Evolutionary conservation across 768 basidiomycete species (phyloP), one percentile per base, ranked within the genome.

Genomic region (Tulasnella sp.): DNA sequence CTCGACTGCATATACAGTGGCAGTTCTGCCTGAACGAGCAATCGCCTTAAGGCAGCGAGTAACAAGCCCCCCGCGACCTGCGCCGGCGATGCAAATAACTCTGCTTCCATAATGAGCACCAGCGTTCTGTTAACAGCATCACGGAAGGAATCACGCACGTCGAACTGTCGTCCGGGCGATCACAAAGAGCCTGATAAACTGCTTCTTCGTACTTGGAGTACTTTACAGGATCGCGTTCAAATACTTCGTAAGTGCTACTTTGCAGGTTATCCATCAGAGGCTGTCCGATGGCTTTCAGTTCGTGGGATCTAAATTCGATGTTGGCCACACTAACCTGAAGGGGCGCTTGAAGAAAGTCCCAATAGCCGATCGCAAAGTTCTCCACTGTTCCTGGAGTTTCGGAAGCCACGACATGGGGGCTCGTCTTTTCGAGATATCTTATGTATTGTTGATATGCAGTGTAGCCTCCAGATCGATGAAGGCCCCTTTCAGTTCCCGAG

Each of bases 191-290:
- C 19, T 36, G 77, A 45, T 79, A 79, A 22, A 80, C 73, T 12
- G 79, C 81, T 87, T 97, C 93, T 85, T 99, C 97, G 82, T 99
- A 99, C 80, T 94, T 91, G 75, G 87, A 83, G 82, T 99, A 99
- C 83, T 99, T 99, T 77, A 99, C 91, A 3, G 97, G 97, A 84
- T 99, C 97, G 82, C 95, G 90, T 81, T 99, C 97, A 81, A 99
- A 99, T 2, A 94, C 95, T 81, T 99, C 95, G 83, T 99, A 99
- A 14, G 96, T 98, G 79, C 91, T 88, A 80, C 94, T 96, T 81
- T 93, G 94, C 75, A 99, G 84, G 83, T 99, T 96, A 81, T 99
- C 97, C 96, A 97, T 97, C 80, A 99, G 83, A 31, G 97, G 97
- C 93, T 96, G 79, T 70, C 67, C 12, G n/a, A 25, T 22, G 77